Conservation (phyloP, 2,329 filamentous ascomycete species). For the Fusarium staphyleae region DNA sequence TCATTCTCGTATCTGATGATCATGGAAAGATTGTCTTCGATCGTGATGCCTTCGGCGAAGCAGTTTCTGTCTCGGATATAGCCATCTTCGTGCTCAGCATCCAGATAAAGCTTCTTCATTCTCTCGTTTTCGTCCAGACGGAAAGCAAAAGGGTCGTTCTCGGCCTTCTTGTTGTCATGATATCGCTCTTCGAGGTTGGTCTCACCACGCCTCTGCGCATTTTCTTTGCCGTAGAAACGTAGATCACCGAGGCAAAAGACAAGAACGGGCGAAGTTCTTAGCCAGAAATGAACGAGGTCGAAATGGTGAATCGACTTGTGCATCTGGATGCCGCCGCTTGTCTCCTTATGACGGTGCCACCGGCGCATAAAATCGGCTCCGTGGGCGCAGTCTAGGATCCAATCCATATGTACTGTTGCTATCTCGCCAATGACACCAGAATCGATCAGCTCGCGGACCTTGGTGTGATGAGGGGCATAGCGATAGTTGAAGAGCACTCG, state of each 20-base stretch:
- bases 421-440: conserved; percentile 63
- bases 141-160: conserved; percentile 64
- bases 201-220: conserved; percentile 62
- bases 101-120: conserved; percentile 64
- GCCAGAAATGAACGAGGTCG: conserved; percentile 69
- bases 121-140: conserved; percentile 59
- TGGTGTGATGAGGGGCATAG: conserved; percentile 69
- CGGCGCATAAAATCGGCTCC: conserved; percentile 69
- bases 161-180: conserved; percentile 57
- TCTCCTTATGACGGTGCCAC: conserved; percentile 67
- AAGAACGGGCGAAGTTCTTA: conserved; percentile 60
- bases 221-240: conserved; percentile 67
- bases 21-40: conserved; percentile 69
- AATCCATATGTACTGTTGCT: conserved; percentile 67
- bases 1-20: conserved; percentile 64
- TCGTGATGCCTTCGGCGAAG: conserved; percentile 68
- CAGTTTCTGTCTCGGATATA: conserved; percentile 69
- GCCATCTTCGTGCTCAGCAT: conserved; percentile 68
- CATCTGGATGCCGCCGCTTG: conserved; percentile 65
- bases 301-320: conserved; percentile 72
- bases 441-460: conserved; percentile 60
- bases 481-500: conserved; percentile 70
- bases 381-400: conserved; percentile 68
- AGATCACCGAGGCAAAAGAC: conserved; percentile 66
- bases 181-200: conserved; percentile 58